phyloP scores from a whole-genome alignment of 352 stramenopile species.

The Pythium grandisporangium region DNA sequence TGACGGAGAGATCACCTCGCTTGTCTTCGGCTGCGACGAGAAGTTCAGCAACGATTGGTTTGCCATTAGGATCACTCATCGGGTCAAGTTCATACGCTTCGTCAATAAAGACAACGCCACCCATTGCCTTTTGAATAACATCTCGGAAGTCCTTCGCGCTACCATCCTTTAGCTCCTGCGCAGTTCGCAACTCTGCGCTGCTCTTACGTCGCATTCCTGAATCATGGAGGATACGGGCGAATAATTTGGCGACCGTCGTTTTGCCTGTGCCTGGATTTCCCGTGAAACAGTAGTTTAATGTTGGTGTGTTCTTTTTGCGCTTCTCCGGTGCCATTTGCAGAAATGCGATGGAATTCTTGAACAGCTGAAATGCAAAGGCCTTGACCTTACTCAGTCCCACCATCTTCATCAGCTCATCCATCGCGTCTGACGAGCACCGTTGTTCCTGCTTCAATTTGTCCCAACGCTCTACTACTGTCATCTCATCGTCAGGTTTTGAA shows the following conservation, averaged over 20 bases:
- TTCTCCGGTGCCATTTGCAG: constrained; percentile 34
- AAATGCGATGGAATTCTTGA: constrained; percentile 59
- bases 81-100: constrained; percentile 90
- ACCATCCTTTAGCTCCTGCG: constrained; percentile 69
- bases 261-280: constrained; percentile 72
- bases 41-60: constrained; percentile 83
- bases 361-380: constrained; percentile 54
- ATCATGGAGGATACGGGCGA: constrained; percentile 75
- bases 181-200: constrained; percentile 30
- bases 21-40: constrained; percentile 84
- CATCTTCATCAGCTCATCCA: constrained; percentile 78
- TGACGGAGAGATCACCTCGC: constrained; percentile 80
- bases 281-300: constrained; percentile 71
- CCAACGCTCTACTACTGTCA: constrained; percentile 44
- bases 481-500: not conserved
- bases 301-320: constrained; percentile 61
- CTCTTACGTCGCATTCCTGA: constrained; percentile 42
- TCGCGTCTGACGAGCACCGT: constrained; percentile 41
- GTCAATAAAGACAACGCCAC: constrained; percentile 90
- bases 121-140: constrained; percentile 56
- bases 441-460: constrained; percentile 37
- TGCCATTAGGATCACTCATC: constrained; percentile 59
- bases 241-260: constrained; percentile 74
- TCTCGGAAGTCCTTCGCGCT: constrained; percentile 60
- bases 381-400: constrained; percentile 83